Conservation (phyloP, 2,329 filamentous ascomycete species). For the Alternaria solani region DNA sequence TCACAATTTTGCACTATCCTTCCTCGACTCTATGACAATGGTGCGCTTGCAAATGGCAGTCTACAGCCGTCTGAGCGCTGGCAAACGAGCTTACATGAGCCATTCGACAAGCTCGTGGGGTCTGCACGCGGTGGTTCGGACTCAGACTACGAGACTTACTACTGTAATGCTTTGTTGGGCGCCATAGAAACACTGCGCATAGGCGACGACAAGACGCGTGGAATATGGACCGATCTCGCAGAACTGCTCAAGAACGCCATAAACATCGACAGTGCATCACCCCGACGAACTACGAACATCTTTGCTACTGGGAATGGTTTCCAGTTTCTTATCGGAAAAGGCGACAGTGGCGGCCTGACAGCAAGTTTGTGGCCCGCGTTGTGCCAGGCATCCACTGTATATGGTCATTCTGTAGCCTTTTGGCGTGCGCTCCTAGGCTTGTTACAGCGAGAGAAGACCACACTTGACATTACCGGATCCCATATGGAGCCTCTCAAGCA, state of each 20-base stretch:
- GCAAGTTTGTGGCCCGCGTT: constrained; percentile 68
- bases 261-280: background rate
- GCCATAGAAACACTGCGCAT: constrained; percentile 33
- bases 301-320: constrained; percentile 81
- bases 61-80: constrained; percentile 39
- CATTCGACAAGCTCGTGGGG: constrained; percentile 66
- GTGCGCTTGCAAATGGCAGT: constrained; percentile 24
- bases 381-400: constrained; percentile 70
- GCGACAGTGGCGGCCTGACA: constrained; percentile 61
- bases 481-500: constrained; percentile 69
- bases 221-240: constrained; percentile 33
- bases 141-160: constrained; percentile 21
- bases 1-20: constrained; percentile 42
- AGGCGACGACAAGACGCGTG: constrained; percentile 26
- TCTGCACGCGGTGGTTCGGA: constrained; percentile 17
- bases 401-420: constrained; percentile 61
- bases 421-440: constrained; percentile 56
- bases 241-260: constrained; percentile 31
- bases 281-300: constrained; percentile 37
- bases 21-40: constrained; percentile 38
- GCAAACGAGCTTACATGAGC: constrained; percentile 65
- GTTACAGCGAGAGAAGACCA: constrained; percentile 71
- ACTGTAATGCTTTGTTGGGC: constrained; percentile 45
- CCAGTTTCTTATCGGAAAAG: constrained; percentile 71
- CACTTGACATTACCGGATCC: constrained; percentile 57